Evolutionary conservation across 2,329 filamentous ascomycete species (phyloP), one percentile per base, ranked within the genome.

Genomic region (Cercospora zeina): DNA sequence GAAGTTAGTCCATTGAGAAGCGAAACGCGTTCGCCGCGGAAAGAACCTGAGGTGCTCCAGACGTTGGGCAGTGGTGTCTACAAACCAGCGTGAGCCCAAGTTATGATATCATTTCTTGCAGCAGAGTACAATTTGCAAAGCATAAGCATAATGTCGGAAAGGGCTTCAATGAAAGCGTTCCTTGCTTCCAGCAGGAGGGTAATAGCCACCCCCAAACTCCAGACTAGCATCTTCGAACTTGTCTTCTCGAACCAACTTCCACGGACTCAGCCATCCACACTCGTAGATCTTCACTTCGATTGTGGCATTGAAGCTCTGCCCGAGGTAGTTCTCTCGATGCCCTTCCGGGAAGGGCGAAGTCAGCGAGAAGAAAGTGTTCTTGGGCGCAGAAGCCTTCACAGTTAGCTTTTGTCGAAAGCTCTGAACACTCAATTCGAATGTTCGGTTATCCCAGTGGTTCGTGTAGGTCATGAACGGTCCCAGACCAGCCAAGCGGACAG

Each of bases 141-240:
- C 37, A 16, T 45, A 37, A 19, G 31, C 50, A 47, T 30, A 4
- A 10, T 39, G 16, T 16, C 49, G n/a, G 9, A 45, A 37, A 54
- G 7, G 6, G 11, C n/a, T 19, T 73, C 64, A 77, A 51, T 77
- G 69, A 55, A 73, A 74, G 24, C 73, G 72, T 59, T 77, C 66
- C 2, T 73, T 68, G 56, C 68, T 74, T 1, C 78, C 79, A 45
- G 75, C 74, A 30, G 73, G 75, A 6, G 76, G 75, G 71, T 80
- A 82, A 66, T 79, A 82, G 1, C 69, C 77, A 0, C 78, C 80
- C 0, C 80, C 80, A 73, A 82, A 82, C 63, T 82, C 80, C 60
- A 83, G 61, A 70, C 79, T 79, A 27, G 73, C 78, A 10, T 72
- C 69, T 53, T 78, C 74, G 64, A 81, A 82, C 45, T 58, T 68